These are phyloP conservation scores for Coccomyxa subellipsoidea DNA, from an alignment of 163 green algal species.

Conservation along the genomic window DNA sequence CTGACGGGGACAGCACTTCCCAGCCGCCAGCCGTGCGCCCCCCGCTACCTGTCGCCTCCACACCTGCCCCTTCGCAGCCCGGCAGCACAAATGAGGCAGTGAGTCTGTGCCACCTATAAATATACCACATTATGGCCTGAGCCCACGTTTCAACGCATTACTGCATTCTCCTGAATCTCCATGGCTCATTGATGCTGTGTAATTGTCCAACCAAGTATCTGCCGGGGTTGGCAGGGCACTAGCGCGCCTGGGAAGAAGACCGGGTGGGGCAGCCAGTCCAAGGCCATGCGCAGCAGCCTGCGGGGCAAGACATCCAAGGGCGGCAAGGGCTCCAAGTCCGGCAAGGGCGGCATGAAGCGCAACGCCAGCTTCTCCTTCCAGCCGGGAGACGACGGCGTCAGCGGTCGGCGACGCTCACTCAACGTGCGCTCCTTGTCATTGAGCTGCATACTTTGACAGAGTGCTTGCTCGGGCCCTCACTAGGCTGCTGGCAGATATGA, in stretches of 20 bases:
- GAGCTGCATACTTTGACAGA: no score
- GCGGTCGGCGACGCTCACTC: not conserved
- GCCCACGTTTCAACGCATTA: no score
- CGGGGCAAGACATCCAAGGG: not conserved
- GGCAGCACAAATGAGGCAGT: not conserved
- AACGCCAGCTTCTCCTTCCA: not conserved
- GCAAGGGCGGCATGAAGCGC: slow-evolving; percentile 6
- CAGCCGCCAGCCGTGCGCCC: no score
- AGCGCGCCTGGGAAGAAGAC: not conserved
- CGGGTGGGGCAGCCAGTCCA: not conserved
- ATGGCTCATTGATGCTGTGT: no score
- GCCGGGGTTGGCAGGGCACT: not conserved
- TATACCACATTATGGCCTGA: no score
- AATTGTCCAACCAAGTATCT: no score
- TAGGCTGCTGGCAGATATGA: no score
- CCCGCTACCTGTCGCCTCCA: not conserved
- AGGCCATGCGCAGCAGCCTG: not conserved
- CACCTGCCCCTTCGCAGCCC: not conserved
- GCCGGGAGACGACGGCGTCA: not conserved
- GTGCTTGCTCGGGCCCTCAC: no score
- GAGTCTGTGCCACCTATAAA: not conserved
- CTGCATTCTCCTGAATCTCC: no score
- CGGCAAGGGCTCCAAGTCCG: not conserved
- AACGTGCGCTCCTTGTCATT: not conserved
- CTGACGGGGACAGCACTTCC: not conserved